Evolutionary conservation across 441 rosid species (phyloP).

Genomic region (Adansonia rubrostipa): DNA sequence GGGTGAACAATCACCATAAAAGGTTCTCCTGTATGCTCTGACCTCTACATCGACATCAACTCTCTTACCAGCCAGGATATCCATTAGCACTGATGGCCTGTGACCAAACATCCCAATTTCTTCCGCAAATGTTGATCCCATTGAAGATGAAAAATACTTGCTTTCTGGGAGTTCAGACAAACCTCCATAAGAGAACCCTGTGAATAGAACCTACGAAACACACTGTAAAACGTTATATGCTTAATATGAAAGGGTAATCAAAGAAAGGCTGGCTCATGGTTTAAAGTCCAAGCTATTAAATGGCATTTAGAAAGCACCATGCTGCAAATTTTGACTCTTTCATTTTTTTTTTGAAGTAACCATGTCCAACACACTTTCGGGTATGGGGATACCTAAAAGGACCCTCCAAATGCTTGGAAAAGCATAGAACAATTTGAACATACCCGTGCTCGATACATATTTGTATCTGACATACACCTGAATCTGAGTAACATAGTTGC

Average conservation of each 20-base stretch:
- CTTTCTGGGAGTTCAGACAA: conserved; percentile 87
- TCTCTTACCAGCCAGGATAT: conserved; percentile 98
- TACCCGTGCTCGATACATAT: no score
- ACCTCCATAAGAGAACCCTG: conserved; percentile 95
- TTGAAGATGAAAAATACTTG: conserved; percentile 82
- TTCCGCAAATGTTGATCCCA: conserved; percentile 92
- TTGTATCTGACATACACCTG: no score
- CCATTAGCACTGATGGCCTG: conserved; percentile 81
- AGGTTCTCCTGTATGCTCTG: conserved; percentile 87
- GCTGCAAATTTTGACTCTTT: not conserved
- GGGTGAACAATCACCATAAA: conserved; percentile 94
- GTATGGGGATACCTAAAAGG: no score
- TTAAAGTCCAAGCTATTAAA: conserved; percentile 4
- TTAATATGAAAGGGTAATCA: conserved; percentile 1
- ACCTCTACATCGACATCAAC: conserved; percentile 86
- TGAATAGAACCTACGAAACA: conserved; percentile 76
- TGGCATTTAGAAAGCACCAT: not conserved
- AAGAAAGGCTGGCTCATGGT: not conserved
- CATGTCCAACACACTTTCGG: no score
- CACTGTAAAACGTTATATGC: conserved; percentile 28
- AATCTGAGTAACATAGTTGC: not conserved
- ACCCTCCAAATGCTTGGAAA: no score
- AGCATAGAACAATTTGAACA: no score
- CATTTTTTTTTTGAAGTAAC: no score
- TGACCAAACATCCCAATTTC: conserved; percentile 93